Evolutionary conservation across 2,329 filamentous ascomycete species (phyloP), one percentile per base, ranked within the genome.

Genomic region (Fusarium staphyleae): DNA sequence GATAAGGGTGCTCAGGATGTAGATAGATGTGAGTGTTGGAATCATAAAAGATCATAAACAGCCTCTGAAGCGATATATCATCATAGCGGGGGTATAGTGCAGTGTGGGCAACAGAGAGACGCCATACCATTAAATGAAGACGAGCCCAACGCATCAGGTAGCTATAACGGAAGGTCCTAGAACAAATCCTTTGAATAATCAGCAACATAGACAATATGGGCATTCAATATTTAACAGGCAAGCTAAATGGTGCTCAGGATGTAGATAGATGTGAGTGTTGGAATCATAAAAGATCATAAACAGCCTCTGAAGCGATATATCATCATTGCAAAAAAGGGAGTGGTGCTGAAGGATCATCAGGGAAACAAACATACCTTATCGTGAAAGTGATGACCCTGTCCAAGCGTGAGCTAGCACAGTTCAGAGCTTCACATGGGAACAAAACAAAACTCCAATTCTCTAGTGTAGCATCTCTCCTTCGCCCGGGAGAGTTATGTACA

Each of bases 241-340:
- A 30, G 9, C 24, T 9, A 8, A 2, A 24, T 24, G 37, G 32
- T 52, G 41, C 46, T 60, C 56, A 59, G 56, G 55, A 55, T 55
- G 51, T 64, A 65, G 60, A 65, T 59, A 55, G 53, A 55, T 56
- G 69, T 73, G 67, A 70, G 66, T 49, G 63, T 69, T 67, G 57
- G 63, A 74, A 74, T 73, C 70, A 73, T 56, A 33, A 53, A 53
- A 54, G 47, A 68, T 76, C 74, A 76, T 76, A 76, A 76, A 76
- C 74, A 76, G 74, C 74, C 74, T 76, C 74, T 75, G 72, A 73
- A 74, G 76, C 74, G 72, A 69, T 61, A 54, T 69, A 74, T 67
- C 65, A 76, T 77, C 74, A 76, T 73, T 52, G 56, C 60, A 70
- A 53, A 70, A 53, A 52, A 15, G 33, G 36, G 34, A 24, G 19